phyloP scores from a whole-genome alignment of 2,329 filamentous ascomycete species.

The Botrytis porri region DNA sequence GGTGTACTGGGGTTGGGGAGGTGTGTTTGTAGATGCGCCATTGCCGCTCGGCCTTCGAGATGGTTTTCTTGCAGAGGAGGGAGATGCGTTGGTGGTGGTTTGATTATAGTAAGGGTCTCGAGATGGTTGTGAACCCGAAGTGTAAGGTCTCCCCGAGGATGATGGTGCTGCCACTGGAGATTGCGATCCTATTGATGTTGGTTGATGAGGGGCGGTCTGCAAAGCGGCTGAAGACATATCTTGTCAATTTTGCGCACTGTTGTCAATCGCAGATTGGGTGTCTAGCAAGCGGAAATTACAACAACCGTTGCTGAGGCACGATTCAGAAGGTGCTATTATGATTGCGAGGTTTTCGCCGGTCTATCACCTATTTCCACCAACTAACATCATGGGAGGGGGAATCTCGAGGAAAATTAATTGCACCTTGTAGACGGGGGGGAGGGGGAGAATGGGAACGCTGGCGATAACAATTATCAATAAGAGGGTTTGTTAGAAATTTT shows the following conservation, averaged over 20 bases:
- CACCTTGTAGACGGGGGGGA: neutral
- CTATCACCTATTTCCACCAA: slow-evolving; percentile 42
- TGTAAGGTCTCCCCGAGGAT: slow-evolving; percentile 51
- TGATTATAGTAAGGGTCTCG: slow-evolving; percentile 53
- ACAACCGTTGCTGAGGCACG: slow-evolving; percentile 15
- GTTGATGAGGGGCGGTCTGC: slow-evolving; percentile 57
- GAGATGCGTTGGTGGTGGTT: slow-evolving; percentile 42
- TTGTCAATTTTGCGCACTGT: slow-evolving; percentile 31
- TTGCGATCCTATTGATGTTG: slow-evolving; percentile 46
- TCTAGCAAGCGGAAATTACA: slow-evolving; percentile 13
- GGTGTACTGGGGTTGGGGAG: slow-evolving; percentile 34
- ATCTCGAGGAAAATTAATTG: neutral
- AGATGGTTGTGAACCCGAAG: slow-evolving; percentile 51
- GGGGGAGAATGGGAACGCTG: neutral
- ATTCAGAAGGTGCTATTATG: slow-evolving; percentile 3
- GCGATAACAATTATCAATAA: slow-evolving; percentile 3
- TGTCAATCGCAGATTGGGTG: slow-evolving; percentile 21
- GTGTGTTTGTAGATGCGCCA: slow-evolving; percentile 40
- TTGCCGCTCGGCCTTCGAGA: slow-evolving; percentile 53
- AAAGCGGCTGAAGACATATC: slow-evolving; percentile 64
- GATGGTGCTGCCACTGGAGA: slow-evolving; percentile 46
- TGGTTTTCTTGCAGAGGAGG: slow-evolving; percentile 50
- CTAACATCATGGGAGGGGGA: slow-evolving; percentile 46
- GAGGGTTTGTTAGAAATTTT: neutral
- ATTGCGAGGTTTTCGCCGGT: slow-evolving; percentile 35